phyloP scores from a whole-genome alignment of 768 basidiomycete genomes.

The Leccinum truebloodii region DNA sequence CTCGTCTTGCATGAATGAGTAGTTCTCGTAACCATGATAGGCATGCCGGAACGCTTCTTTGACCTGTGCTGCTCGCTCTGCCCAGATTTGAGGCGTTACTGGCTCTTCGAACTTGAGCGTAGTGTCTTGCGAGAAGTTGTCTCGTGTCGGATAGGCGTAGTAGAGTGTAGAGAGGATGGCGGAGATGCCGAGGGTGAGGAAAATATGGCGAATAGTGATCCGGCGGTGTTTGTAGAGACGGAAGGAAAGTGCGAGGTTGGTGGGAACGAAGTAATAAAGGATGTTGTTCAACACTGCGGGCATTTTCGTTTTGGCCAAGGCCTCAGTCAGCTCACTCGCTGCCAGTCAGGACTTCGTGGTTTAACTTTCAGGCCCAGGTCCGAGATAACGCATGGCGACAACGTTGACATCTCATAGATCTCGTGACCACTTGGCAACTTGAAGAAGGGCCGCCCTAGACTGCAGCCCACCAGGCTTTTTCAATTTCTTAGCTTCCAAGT shows the following conservation, averaged over 20 bases:
- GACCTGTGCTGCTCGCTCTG: slow-evolving; percentile 53
- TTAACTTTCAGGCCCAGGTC: too few species aligned
- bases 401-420: too few species aligned
- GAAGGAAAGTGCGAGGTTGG: neutral
- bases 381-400: too few species aligned
- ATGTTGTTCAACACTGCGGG: neutral
- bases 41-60: slow-evolving; percentile 68
- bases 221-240: slow-evolving; percentile 10
- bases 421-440: too few species aligned
- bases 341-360: neutral
- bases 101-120: neutral
- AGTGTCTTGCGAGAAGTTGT: neutral
- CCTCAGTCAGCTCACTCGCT: neutral
- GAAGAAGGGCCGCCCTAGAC: too few species aligned
- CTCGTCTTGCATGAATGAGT: slow-evolving; percentile 66
- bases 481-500: too few species aligned
- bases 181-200: slow-evolving; percentile 17
- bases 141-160: slow-evolving; percentile 15
- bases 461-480: too few species aligned
- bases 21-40: slow-evolving; percentile 61
- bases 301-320: neutral
- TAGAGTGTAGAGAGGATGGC: slow-evolving; percentile 19
- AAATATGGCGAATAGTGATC: slow-evolving; percentile 19
- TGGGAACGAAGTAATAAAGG: neutral
- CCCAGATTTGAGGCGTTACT: slow-evolving; percentile 43